Evolutionary conservation across 768 basidiomycete species (phyloP).

Genomic region (Phaeotremella skinneri): DNA sequence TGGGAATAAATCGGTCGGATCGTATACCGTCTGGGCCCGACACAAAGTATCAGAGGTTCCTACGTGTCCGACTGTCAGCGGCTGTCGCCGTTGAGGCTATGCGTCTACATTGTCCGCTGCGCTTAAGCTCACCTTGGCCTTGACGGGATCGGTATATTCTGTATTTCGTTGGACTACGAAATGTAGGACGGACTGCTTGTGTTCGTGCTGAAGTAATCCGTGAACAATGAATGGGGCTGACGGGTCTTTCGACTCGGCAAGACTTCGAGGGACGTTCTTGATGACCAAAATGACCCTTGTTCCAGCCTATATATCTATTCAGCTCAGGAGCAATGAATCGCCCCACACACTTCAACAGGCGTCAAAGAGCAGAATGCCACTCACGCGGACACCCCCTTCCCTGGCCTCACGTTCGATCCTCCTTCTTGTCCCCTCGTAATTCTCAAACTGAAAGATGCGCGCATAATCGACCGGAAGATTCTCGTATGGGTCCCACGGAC

Average conservation of each 20-base stretch:
- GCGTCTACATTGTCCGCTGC: background rate
- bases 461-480: constrained; percentile 92
- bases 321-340: background rate
- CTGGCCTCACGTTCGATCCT: constrained; percentile 59
- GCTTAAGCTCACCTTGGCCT: constrained; percentile 69
- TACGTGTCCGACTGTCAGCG: constrained; percentile 42
- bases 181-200: constrained; percentile 88
- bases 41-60: constrained; percentile 84
- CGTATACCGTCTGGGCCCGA: constrained; percentile 78
- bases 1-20: constrained; percentile 91
- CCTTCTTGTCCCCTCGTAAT: constrained; percentile 77
- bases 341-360: background rate
- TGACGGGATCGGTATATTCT: constrained; percentile 81
- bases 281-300: constrained; percentile 73
- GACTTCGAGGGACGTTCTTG: constrained; percentile 69
- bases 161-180: constrained; percentile 93
- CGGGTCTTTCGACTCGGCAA: constrained; percentile 50
- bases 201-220: constrained; percentile 87
- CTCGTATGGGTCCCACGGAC: constrained; percentile 97
- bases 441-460: constrained; percentile 93
- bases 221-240: constrained; percentile 65
- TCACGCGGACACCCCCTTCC: constrained; percentile 67
- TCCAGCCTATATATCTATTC: constrained; percentile 62
- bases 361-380: constrained; percentile 25
- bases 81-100: background rate